A percentile compares a stretch with the other conserved stretches of the same genome.
These are phyloP conservation scores for Trypanosoma theileri DNA, from an alignment of 208 protist species.

Conservation along the genomic window DNA sequence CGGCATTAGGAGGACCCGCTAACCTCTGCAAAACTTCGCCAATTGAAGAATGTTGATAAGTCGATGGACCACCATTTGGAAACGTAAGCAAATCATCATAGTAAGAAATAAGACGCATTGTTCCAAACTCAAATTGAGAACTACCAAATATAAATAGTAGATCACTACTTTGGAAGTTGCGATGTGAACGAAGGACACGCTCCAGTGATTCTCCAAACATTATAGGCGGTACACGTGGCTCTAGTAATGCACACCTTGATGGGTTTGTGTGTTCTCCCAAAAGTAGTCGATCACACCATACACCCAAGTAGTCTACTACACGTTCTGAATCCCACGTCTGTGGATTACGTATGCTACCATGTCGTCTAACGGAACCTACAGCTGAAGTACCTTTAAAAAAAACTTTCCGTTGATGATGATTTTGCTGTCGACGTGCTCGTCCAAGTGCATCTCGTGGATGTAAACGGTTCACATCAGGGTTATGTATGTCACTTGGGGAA, in stretches of 20 bases:
- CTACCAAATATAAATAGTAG: conserved; percentile 61
- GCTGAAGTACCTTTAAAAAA: conserved; percentile 6
- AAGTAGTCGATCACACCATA: conserved; percentile 85
- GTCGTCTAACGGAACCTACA: conserved; percentile 2
- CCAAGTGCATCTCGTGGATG: conserved; percentile 67
- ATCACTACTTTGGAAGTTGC: conserved; percentile 36
- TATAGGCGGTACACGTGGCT: conserved; percentile 49
- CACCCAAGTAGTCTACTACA: conserved; percentile 65
- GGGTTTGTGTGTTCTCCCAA: conserved; percentile 60
- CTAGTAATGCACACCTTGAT: conserved; percentile 60
- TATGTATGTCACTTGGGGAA: conserved; percentile 69
- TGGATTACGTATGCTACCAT: conserved; percentile 35
- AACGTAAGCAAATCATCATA: conserved; percentile 18
- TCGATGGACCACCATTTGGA: background rate
- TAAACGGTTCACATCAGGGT: conserved; percentile 48
- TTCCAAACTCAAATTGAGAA: conserved; percentile 48
- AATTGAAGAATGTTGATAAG: conserved; percentile 9
- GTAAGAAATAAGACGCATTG: conserved; percentile 35
- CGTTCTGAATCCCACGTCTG: conserved; percentile 78
- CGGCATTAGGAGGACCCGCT: background rate
- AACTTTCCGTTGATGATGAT: conserved; percentile 8
- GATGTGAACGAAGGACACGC: conserved; percentile 59
- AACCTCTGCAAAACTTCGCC: conserved; percentile 30
- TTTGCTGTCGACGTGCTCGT: conserved; percentile 38
- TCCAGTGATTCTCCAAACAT: conserved; percentile 55